Base-by-base conservation (phyloP, 2,329 filamentous ascomycete genomes). In the Nectriaceae sp. region DNA sequence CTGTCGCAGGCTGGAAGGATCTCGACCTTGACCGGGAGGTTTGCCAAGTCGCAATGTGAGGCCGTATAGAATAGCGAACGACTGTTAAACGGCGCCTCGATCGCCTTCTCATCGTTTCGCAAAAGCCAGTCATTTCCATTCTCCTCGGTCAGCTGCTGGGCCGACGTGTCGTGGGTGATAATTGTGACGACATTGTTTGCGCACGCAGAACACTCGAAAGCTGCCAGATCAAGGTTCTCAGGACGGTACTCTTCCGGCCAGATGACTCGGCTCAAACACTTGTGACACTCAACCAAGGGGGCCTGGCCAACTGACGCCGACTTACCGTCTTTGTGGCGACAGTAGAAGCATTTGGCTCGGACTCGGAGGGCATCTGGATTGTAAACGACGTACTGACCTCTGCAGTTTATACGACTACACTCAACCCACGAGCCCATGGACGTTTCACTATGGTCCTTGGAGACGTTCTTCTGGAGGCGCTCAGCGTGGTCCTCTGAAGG, bases 381-480 rank as follows among this genome's bases (percentile, higher is more conserved):
- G 56, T 80, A 79, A 4, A 79, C 72, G 21, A 79, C 70, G 53
- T 79, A 80, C 57, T 78, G 75, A 2, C 69, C 74, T 11, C 75
- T 69, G 58, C 77, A 80, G 8, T 59, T 57, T 1, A 40, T 47
- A n/a, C 67, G 61, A 31, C 52, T 62, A 54, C 77, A 80, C 57
- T 79, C 76, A 1, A 77, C 73, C 77, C 77, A 80, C 15, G 66
- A 64, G 0, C 63, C 67, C 3, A 57, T 53, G 0, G 70, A 72
- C 8, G 49, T 44, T 35, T 66, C 59, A 31, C 54, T 58, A 46
- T 73, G 65, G 0, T 63, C 55, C 20, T 48, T 48, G 0, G 62
- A 65, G 18, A 72, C 74, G 37, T 68, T 62, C 16, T 53, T 53
- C 2, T 48, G 40, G 11, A 61, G 10, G 6, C 53, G 46, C 4